These are phyloP conservation scores for Carex parvula DNA, from an alignment of 176 grass and related monocot genomes.

Conservation along the genomic window DNA sequence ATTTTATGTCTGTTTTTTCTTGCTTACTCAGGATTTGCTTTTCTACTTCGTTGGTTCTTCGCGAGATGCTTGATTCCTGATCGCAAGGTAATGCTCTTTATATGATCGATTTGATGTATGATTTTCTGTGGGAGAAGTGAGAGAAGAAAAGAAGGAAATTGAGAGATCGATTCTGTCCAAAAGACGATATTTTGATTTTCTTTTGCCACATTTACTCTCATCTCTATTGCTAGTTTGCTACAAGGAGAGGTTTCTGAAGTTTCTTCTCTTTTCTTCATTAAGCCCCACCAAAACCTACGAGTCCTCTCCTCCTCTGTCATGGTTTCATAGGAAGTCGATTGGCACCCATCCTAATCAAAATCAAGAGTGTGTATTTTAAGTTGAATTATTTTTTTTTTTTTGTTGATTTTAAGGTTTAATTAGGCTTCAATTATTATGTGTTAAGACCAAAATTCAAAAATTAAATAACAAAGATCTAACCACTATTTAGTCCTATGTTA, in stretches of 20 bases:
- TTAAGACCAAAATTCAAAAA: not conserved
- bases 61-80: not conserved
- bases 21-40: not conserved
- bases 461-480: not conserved
- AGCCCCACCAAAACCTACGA: not conserved
- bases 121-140: not conserved
- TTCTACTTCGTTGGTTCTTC: not conserved
- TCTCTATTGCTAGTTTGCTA: not conserved
- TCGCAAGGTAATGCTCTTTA: slow-evolving; percentile 9
- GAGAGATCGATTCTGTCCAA: not conserved
- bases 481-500: not conserved
- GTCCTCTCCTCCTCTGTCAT: not conserved
- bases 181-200: not conserved
- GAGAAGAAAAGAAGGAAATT: not conserved
- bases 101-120: not conserved
- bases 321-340: not conserved
- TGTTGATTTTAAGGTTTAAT: not conserved
- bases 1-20: slow-evolving; percentile 1
- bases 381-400: not conserved
- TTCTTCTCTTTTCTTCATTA: not conserved
- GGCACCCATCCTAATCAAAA: not conserved
- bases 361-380: not conserved
- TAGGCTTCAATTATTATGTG: not conserved
- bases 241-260: not conserved
- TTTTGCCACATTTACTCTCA: not conserved